A percentile compares a stretch with the other conserved stretches of the same genome.
These are phyloP conservation scores for Bondarzewia mesenterica DNA, from an alignment of 1,284 basidiomycete genomes.

Conservation along the genomic window DNA sequence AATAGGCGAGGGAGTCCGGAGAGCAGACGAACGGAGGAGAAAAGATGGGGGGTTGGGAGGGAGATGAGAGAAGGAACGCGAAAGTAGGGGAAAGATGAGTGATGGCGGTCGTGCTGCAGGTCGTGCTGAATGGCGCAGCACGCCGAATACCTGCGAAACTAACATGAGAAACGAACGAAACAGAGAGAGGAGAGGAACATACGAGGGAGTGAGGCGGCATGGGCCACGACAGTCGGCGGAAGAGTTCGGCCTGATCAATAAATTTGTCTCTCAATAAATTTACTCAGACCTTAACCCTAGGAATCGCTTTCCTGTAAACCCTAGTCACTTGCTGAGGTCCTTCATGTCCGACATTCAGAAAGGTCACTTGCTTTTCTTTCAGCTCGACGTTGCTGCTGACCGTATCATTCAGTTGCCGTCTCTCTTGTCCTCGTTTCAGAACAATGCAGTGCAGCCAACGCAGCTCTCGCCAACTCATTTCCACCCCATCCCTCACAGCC, in stretches of 20 bases:
- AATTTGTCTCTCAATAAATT: no score
- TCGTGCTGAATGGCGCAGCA: slow-evolving; percentile 23
- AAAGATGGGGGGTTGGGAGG: slow-evolving; percentile 4
- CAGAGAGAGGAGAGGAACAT: not conserved
- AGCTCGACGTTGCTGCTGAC: slow-evolving; percentile 7
- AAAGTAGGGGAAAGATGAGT: slow-evolving; percentile 8
- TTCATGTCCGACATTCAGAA: slow-evolving; percentile 30
- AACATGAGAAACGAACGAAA: not conserved
- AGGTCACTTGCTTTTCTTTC: slow-evolving; percentile 18
- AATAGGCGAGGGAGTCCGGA: slow-evolving; percentile 3
- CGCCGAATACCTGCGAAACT: slow-evolving; percentile 20
- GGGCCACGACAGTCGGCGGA: not conserved
- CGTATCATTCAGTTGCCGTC: slow-evolving; percentile 14
- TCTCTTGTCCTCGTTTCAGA: slow-evolving; percentile 22
- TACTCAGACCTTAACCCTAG: no score
- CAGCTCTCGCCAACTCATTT: slow-evolving; percentile 17
- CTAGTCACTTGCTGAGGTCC: no score
- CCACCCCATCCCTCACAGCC: slow-evolving; percentile 19
- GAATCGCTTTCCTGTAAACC: no score
- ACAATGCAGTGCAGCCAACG: slow-evolving; percentile 38
- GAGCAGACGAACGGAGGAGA: slow-evolving; percentile 3
- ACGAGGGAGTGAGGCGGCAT: not conserved
- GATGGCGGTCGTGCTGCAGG: slow-evolving; percentile 16
- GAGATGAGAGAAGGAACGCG: slow-evolving; percentile 2
- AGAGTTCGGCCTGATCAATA: not conserved